Percentiles rank a stretch among this genome's conserved stretches.
These are phyloP conservation scores for Spongispora temasekensis DNA, from an alignment of 1,284 basidiomycete genomes.

Conservation along the genomic window DNA sequence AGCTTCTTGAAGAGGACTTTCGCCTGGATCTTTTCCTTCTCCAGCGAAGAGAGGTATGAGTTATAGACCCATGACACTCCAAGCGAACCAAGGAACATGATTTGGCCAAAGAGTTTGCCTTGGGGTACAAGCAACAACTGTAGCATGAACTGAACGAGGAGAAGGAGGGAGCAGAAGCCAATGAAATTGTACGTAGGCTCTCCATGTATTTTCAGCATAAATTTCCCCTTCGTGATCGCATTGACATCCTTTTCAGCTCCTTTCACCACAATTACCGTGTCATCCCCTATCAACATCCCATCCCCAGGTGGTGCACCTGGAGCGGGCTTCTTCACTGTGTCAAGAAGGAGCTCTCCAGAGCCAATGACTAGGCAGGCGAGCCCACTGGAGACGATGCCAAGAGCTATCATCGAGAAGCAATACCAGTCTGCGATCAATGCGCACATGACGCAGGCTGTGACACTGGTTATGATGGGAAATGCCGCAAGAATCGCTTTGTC, in stretches of 20 bases:
- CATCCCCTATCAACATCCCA: constrained; percentile 24
- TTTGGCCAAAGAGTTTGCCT: constrained; percentile 31
- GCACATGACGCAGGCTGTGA: constrained; percentile 23
- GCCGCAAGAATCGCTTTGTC: constrained; percentile 15
- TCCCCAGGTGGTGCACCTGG: constrained; percentile 27
- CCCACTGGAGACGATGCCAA: constrained; percentile 35
- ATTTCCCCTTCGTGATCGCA: constrained; percentile 30
- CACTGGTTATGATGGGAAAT: constrained; percentile 27
- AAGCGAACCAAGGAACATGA: constrained; percentile 31
- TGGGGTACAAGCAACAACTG: constrained; percentile 33
- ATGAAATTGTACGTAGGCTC: constrained; percentile 21
- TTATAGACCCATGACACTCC: constrained; percentile 36
- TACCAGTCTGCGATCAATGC: constrained; percentile 30
- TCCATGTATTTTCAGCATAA: constrained; percentile 19
- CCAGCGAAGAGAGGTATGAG: constrained; percentile 33
- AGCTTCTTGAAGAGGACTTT: constrained; percentile 23
- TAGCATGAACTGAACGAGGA: constrained; percentile 30
- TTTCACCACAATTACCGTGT: constrained; percentile 24
- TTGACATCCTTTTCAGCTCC: constrained; percentile 33
- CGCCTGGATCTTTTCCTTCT: constrained; percentile 33
- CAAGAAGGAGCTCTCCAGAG: constrained; percentile 22
- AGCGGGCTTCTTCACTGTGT: constrained; percentile 15
- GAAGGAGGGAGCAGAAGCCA: constrained; percentile 30
- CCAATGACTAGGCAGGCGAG: constrained; percentile 32
- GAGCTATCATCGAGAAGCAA: constrained; percentile 30